Conservation (phyloP, 768 basidiomycete species). For the Tylopilus intermedius region DNA sequence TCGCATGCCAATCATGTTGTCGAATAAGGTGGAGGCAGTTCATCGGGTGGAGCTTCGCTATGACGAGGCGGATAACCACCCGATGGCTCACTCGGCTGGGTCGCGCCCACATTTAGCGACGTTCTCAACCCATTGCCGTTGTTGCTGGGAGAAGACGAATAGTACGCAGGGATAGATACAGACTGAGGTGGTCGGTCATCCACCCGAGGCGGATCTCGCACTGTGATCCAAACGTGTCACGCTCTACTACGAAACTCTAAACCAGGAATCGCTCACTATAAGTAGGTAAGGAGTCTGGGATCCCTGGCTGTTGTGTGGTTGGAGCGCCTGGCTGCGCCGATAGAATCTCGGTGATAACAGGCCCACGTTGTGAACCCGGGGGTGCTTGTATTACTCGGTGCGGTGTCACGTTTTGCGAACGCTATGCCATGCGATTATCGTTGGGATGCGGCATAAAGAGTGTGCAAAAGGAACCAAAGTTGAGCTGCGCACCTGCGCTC, state of each 20-base stretch:
- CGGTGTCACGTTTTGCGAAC: background rate
- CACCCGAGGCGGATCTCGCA: background rate
- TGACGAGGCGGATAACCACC: background rate
- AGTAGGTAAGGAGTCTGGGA: no score
- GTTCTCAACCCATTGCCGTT: background rate
- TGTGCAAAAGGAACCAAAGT: background rate
- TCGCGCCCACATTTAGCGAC: background rate
- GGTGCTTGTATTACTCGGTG: background rate
- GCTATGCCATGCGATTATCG: background rate
- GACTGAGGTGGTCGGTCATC: background rate
- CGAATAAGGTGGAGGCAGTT: background rate
- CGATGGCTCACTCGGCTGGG: background rate
- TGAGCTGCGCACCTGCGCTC: background rate
- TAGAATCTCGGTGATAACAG: background rate
- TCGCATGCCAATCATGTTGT: background rate
- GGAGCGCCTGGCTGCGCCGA: background rate
- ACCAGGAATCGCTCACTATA: background rate
- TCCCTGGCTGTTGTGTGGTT: no score
- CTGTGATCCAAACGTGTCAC: background rate
- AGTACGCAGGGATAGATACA: background rate
- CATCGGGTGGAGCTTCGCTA: background rate
- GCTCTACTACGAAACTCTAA: background rate
- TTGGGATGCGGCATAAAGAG: background rate
- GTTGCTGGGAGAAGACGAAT: background rate
- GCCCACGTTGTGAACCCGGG: background rate